phyloP scores from a whole-genome alignment of 345 rosid species.

The Rhizophora mangle region DNA sequence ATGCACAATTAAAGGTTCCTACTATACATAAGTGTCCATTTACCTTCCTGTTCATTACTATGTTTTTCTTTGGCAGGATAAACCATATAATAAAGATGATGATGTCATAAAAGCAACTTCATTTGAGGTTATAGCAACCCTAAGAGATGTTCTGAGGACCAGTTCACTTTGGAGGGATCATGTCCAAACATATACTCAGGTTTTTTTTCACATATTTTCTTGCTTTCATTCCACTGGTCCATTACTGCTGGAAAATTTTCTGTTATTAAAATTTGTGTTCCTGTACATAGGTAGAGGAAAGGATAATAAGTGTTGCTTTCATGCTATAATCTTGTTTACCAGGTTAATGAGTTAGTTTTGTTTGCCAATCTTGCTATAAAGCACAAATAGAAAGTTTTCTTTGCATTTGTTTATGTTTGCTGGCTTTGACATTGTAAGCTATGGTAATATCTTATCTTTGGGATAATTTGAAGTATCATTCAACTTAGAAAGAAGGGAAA shows the following conservation, averaged over 20 bases:
- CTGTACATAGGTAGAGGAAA: neutral
- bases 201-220: constrained; percentile 12
- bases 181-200: constrained; percentile 90
- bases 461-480: neutral
- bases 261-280: neutral
- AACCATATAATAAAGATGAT: constrained; percentile 87
- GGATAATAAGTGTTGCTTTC: neutral
- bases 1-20: neutral
- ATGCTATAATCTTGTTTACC: neutral
- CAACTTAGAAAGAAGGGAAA: neutral
- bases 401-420: neutral
- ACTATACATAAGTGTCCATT: neutral
- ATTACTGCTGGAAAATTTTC: neutral
- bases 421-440: neutral
- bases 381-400: neutral
- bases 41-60: neutral
- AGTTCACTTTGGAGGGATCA: constrained; percentile 97
- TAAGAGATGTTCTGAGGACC: constrained; percentile 82
- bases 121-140: constrained; percentile 92
- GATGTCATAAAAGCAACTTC: constrained; percentile 92
- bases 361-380: neutral
- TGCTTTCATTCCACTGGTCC: neutral
- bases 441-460: neutral
- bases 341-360: neutral
- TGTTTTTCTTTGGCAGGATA: constrained; percentile 51